A percentile compares a stretch with the other conserved stretches of the same genome.
Evolutionary conservation across 2,329 filamentous ascomycete genomes (phyloP).

Genomic region (Pseudogymnoascus verrucosus): DNA sequence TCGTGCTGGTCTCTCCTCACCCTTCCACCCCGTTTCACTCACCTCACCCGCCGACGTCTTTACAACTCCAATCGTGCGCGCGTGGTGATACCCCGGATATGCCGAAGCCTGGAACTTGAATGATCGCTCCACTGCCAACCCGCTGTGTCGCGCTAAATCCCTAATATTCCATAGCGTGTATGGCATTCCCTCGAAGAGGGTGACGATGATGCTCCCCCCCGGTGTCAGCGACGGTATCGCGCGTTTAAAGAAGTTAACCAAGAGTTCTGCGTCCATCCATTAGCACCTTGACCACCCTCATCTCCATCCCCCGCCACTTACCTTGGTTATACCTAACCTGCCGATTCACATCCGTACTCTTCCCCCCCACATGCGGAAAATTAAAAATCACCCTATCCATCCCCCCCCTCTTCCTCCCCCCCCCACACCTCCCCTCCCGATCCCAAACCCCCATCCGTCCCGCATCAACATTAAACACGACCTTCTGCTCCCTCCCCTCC

Average conservation of each 20-base stretch:
- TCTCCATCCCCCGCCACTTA: conserved; percentile 11
- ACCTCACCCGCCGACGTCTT: conserved; percentile 38
- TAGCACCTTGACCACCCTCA: neutral
- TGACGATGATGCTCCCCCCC: conserved; percentile 61
- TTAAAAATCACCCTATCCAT: conserved; percentile 86
- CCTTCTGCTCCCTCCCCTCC: conserved; percentile 33
- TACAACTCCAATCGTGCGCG: conserved; percentile 62
- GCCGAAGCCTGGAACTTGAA: conserved; percentile 58
- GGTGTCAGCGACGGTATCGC: conserved; percentile 44
- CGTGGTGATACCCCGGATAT: conserved; percentile 69
- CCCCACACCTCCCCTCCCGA: conserved; percentile 15
- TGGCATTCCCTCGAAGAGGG: conserved; percentile 86
- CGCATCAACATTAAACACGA: conserved; percentile 55
- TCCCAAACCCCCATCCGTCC: conserved; percentile 48
- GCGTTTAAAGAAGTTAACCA: conserved; percentile 59
- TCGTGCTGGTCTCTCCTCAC: conserved; percentile 44
- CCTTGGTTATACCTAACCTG: conserved; percentile 86
- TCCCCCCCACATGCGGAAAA: conserved; percentile 92
- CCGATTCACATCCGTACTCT: conserved; percentile 85
- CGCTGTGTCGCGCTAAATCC: conserved; percentile 73
- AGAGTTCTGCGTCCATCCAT: conserved; percentile 40
- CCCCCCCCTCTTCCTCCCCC: too few species aligned
- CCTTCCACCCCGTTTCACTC: conserved; percentile 39
- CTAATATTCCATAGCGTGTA: conserved; percentile 94
- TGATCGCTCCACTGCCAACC: conserved; percentile 60